Conservation (phyloP, 306 rosid genomes). For the Dalbergia cultrata region DNA sequence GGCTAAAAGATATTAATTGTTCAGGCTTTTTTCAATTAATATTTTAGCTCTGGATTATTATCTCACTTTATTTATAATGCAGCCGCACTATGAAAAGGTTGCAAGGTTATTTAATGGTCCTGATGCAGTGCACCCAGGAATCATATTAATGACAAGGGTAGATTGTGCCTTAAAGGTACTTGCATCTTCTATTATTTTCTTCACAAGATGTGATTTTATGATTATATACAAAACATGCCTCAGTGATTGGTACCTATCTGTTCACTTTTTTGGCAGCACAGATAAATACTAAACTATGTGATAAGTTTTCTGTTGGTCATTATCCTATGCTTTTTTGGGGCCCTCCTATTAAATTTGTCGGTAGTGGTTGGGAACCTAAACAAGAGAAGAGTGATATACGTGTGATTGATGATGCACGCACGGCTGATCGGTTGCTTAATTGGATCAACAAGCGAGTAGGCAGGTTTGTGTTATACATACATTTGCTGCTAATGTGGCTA, state of each 20-base stretch:
- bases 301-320: constrained; percentile 88
- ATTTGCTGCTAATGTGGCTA: constrained; percentile 29
- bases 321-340: constrained; percentile 99
- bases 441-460: constrained; percentile 91
- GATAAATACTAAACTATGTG: constrained; percentile 92
- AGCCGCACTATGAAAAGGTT: constrained; percentile 96
- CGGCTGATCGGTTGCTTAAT: constrained; percentile 81
- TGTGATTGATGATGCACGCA: constrained; percentile 70
- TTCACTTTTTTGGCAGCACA: constrained; percentile 89
- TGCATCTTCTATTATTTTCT: constrained; percentile 36
- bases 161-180: constrained; percentile 91
- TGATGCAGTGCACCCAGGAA: constrained; percentile 93
- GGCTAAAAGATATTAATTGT: constrained; percentile 12
- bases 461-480: constrained; percentile 70
- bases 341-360: constrained; percentile 83
- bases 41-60: constrained; percentile 32
- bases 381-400: constrained; percentile 74
- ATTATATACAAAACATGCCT: constrained; percentile 39
- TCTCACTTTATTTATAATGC: constrained; percentile 44
- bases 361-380: constrained; percentile 77
- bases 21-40: background rate
- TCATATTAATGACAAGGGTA: constrained; percentile 87
- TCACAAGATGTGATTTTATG: constrained; percentile 3
- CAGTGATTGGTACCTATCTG: constrained; percentile 54
- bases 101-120: constrained; percentile 98